A percentile compares a stretch with the other conserved stretches of the same genome.
phyloP scores from a whole-genome alignment of 805 yeast species.

The Wickerhamomyces chambardii region DNA sequence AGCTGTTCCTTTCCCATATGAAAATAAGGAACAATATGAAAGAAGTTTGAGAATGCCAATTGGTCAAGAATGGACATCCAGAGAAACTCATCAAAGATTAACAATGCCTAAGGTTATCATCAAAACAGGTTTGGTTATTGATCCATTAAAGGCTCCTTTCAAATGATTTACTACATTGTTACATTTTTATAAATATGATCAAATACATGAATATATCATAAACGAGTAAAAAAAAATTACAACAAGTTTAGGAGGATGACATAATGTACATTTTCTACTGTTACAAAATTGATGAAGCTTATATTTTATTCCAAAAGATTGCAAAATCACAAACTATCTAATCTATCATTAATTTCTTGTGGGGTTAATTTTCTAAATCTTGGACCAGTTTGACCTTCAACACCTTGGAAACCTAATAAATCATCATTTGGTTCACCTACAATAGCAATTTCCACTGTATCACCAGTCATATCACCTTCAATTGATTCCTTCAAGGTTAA shows the following conservation, averaged over 20 bases:
- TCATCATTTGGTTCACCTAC: conserved; percentile 79
- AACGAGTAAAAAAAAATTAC: too few relatives aligned
- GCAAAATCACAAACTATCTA: conserved; percentile 67
- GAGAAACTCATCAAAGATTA: conserved; percentile 76
- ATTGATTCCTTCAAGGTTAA: conserved; percentile 92
- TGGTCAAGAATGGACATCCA: conserved; percentile 94
- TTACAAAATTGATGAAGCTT: too few relatives aligned
- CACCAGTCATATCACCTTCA: conserved; percentile 97
- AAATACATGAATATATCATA: too few relatives aligned
- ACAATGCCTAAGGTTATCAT: conserved; percentile 85
- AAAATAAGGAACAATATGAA: conserved; percentile 90
- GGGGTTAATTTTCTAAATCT: conserved; percentile 76
- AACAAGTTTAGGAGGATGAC: too few relatives aligned
- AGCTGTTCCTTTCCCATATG: conserved; percentile 93
- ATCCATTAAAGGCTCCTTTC: conserved; percentile 85
- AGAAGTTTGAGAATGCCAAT: conserved; percentile 91
- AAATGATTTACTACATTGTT: conserved; percentile 23
- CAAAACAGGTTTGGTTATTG: conserved; percentile 83
- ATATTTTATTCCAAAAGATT: too few relatives aligned
- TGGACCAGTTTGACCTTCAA: conserved; percentile 72
- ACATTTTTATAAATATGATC: too few relatives aligned
- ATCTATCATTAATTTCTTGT: conserved; percentile 92
- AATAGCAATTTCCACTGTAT: conserved; percentile 86
- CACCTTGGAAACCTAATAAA: conserved; percentile 80
- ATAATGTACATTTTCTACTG: too few relatives aligned